phyloP scores from a whole-genome alignment of 192 early-diverging fungal genomes.

The Coemansia sp. region DNA sequence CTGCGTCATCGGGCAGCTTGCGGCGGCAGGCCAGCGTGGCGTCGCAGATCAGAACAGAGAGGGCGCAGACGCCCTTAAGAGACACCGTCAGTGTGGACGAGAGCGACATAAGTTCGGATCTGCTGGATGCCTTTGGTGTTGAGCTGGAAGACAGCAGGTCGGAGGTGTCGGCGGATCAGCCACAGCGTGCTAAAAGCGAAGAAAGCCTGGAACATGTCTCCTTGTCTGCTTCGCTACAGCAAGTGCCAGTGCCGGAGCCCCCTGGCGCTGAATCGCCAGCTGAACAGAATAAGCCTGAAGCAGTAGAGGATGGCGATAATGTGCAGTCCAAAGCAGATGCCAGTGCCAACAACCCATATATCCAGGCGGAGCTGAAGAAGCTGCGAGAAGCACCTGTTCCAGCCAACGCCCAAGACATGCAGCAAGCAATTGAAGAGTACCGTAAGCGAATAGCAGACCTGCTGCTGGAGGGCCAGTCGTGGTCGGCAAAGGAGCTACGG shows the following conservation, averaged over 20 bases:
- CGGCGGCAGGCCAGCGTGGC: not conserved
- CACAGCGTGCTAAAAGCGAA: not conserved
- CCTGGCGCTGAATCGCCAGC: not conserved
- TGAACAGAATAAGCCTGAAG: not conserved
- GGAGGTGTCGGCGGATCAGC: not conserved
- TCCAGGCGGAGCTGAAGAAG: slow-evolving; percentile 38
- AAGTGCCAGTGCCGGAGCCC: not conserved
- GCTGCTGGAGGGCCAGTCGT: slow-evolving; percentile 62
- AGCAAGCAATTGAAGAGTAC: slow-evolving; percentile 41
- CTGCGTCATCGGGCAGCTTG: slow-evolving; percentile 3
- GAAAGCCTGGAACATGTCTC: not conserved
- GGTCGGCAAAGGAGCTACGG: slow-evolving; percentile 75
- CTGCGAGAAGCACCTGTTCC: slow-evolving; percentile 31
- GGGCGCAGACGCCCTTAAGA: not conserved
- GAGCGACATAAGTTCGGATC: slow-evolving; percentile 35
- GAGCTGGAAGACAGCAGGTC: slow-evolving; percentile 41
- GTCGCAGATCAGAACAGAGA: not conserved
- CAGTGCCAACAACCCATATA: slow-evolving; percentile 27
- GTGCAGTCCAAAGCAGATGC: not conserved
- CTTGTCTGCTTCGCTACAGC: not conserved
- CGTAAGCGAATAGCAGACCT: slow-evolving; percentile 36
- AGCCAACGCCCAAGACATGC: slow-evolving; percentile 27
- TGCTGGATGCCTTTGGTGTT: slow-evolving; percentile 54
- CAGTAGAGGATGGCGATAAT: not conserved
- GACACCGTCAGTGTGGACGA: slow-evolving; percentile 4